Evolutionary conservation across 192 early-diverging fungal genomes (phyloP).

Genomic region (Gamsiella multidivaricata): DNA sequence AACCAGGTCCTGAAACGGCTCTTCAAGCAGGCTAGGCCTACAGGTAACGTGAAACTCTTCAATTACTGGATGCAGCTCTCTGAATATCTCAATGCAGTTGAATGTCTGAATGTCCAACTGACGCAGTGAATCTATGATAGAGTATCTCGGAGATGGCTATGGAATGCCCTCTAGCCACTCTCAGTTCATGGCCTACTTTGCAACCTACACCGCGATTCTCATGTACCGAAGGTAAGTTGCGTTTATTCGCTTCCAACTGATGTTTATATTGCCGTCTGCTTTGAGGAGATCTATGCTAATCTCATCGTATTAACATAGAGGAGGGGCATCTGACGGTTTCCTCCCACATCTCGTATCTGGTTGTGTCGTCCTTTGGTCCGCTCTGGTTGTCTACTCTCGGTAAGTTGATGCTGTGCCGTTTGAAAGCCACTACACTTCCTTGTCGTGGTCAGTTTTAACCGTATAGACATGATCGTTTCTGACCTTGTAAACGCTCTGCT

Average conservation of each 20-base stretch:
- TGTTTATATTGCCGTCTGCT: not conserved
- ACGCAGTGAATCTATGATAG: slow-evolving; percentile 45
- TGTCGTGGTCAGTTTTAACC: too few relatives aligned
- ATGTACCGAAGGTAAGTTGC: slow-evolving; percentile 54
- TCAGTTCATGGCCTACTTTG: slow-evolving; percentile 85
- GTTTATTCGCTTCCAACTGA: not conserved
- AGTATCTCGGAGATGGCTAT: slow-evolving; percentile 76
- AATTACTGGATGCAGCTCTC: too few relatives aligned
- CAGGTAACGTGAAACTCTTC: slow-evolving; percentile 63
- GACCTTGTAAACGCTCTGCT: too few relatives aligned
- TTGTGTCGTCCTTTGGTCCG: slow-evolving; percentile 34
- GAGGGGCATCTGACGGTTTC: not conserved
- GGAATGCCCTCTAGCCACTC: slow-evolving; percentile 89
- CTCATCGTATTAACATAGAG: slow-evolving; percentile 2
- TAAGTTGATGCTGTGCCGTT: slow-evolving; percentile 7
- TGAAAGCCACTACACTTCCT: not conserved
- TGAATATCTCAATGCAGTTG: too few relatives aligned
- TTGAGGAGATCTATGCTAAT: not conserved
- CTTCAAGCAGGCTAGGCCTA: slow-evolving; percentile 73
- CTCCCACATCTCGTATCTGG: slow-evolving; percentile 12
- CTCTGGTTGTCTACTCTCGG: slow-evolving; percentile 61
- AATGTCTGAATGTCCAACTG: not conserved
- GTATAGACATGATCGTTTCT: too few relatives aligned
- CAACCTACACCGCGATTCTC: slow-evolving; percentile 66
- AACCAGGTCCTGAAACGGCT: slow-evolving; percentile 71